Evolutionary conservation across 768 basidiomycete species (phyloP).

Genomic region (Rhizopogon roseolus): DNA sequence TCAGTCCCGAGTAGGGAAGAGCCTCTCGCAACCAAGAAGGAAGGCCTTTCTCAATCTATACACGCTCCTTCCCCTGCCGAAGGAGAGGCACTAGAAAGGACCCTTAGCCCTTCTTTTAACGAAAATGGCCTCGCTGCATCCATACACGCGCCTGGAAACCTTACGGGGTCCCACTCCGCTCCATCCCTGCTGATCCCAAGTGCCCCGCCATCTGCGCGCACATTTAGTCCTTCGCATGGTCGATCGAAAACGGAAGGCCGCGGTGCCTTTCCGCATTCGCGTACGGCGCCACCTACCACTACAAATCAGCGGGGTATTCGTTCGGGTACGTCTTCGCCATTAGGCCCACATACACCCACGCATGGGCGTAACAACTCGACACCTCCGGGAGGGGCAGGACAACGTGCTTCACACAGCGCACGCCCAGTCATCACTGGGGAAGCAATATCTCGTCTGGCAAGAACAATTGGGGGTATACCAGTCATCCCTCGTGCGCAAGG

Average conservation of each 20-base stretch:
- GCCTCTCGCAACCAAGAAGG: slow-evolving; percentile 8
- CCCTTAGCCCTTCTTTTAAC: slow-evolving; percentile 14
- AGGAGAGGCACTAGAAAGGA: slow-evolving; percentile 11
- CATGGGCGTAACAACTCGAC: slow-evolving; percentile 63
- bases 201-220: slow-evolving; percentile 19
- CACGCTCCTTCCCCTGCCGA: slow-evolving; percentile 17
- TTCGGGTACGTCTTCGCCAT: slow-evolving; percentile 42
- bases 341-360: slow-evolving; percentile 29
- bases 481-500: slow-evolving; percentile 18
- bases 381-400: slow-evolving; percentile 39
- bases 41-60: slow-evolving; percentile 23
- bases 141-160: slow-evolving; percentile 48
- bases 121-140: slow-evolving; percentile 43
- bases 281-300: slow-evolving; percentile 18
- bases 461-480: slow-evolving; percentile 47
- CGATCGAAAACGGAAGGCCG: slow-evolving; percentile 58
- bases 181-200: slow-evolving; percentile 23
- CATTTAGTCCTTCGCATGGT: slow-evolving; percentile 38
- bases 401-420: slow-evolving; percentile 38
- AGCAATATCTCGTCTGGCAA: slow-evolving; percentile 61
- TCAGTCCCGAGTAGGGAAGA: slow-evolving; percentile 9
- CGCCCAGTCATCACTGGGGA: slow-evolving; percentile 74
- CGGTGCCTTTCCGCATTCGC: slow-evolving; percentile 26
- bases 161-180: slow-evolving; percentile 35
- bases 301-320: slow-evolving; percentile 30